Percentiles rank a stretch among this genome's conserved stretches.
Conservation (phyloP, 306 rosid species). For the Ziziphus jujuba region DNA sequence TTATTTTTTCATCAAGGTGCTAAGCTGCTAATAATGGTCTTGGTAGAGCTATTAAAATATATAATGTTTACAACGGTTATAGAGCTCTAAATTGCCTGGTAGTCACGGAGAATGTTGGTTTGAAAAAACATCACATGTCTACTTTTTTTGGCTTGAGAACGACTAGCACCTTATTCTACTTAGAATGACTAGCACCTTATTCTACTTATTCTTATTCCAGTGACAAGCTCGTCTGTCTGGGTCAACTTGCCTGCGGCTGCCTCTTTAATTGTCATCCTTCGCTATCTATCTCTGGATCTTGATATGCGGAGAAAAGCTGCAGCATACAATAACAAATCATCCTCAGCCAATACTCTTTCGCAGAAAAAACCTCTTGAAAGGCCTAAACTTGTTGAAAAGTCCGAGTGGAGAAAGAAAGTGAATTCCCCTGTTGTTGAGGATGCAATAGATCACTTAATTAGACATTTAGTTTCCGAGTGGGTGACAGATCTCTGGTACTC, state of each 20-base stretch:
- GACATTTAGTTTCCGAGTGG: slow-evolving; percentile 92
- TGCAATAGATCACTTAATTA: slow-evolving; percentile 79
- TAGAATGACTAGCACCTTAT: slow-evolving; percentile 21
- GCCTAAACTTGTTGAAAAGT: slow-evolving; percentile 53
- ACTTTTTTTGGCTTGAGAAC: slow-evolving; percentile 1
- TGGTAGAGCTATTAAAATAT: too few relatives aligned
- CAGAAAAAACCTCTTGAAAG: slow-evolving; percentile 52
- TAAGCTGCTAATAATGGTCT: too few relatives aligned
- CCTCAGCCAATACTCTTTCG: slow-evolving; percentile 42
- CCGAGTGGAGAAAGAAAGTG: slow-evolving; percentile 87
- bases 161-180: slow-evolving; percentile 22
- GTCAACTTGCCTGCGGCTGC: slow-evolving; percentile 96
- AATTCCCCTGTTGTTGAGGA: slow-evolving; percentile 90
- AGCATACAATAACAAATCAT: slow-evolving; percentile 61
- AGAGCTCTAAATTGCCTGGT: background rate
- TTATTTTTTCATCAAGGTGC: slow-evolving; percentile 9
- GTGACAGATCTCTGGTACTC: slow-evolving; percentile 94
- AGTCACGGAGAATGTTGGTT: background rate
- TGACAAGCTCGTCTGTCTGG: slow-evolving; percentile 98
- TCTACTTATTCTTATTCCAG: slow-evolving; percentile 53
- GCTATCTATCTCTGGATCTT: slow-evolving; percentile 80
- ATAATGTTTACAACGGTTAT: too few relatives aligned
- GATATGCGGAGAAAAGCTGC: slow-evolving; percentile 91
- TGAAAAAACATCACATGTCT: too few relatives aligned
- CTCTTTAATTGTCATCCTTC: slow-evolving; percentile 61